Conservation (phyloP, 2,329 filamentous ascomycete species). For the Chaetomiaceae sp. region DNA sequence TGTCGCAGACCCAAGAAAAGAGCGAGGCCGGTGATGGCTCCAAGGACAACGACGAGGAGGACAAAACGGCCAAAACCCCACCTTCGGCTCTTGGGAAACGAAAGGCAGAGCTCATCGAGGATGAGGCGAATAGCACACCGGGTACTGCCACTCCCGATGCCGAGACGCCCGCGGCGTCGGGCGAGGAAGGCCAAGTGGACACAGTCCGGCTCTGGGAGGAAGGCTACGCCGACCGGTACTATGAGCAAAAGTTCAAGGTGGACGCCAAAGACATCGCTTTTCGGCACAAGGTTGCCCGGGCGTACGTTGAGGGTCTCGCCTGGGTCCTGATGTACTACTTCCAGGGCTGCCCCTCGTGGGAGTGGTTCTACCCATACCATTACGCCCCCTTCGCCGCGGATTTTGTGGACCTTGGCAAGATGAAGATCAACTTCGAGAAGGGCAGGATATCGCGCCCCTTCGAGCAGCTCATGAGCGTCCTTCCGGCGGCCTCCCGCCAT, state of each 20-base stretch:
- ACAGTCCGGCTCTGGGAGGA: conserved; percentile 90
- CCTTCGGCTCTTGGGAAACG: conserved; percentile 51
- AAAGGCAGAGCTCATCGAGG: conserved; percentile 66
- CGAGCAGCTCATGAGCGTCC: conserved; percentile 96
- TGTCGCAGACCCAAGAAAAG: conserved; percentile 23
- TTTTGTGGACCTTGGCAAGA: conserved; percentile 74
- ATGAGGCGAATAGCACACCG: conserved; percentile 52
- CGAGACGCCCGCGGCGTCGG: conserved; percentile 43
- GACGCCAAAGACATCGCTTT: conserved; percentile 77
- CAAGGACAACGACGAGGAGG: conserved; percentile 13
- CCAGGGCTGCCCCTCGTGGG: conserved; percentile 97
- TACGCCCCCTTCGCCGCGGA: conserved; percentile 97
- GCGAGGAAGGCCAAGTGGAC: conserved; percentile 64
- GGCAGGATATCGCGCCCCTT: conserved; percentile 84
- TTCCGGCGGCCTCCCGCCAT: conserved; percentile 88
- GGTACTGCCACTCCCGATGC: conserved; percentile 45
- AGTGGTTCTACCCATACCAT: conserved; percentile 98
- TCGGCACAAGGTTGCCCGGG: conserved; percentile 76
- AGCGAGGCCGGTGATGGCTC: neutral
- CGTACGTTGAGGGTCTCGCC: conserved; percentile 90
- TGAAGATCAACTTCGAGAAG: conserved; percentile 76
- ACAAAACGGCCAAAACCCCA: conserved; percentile 18
- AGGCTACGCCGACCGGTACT: conserved; percentile 92
- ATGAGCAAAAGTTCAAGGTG: conserved; percentile 91
- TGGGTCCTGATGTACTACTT: conserved; percentile 98